phyloP scores from a whole-genome alignment of 2,329 filamentous ascomycete species.

The Coniochaeta sp. region DNA sequence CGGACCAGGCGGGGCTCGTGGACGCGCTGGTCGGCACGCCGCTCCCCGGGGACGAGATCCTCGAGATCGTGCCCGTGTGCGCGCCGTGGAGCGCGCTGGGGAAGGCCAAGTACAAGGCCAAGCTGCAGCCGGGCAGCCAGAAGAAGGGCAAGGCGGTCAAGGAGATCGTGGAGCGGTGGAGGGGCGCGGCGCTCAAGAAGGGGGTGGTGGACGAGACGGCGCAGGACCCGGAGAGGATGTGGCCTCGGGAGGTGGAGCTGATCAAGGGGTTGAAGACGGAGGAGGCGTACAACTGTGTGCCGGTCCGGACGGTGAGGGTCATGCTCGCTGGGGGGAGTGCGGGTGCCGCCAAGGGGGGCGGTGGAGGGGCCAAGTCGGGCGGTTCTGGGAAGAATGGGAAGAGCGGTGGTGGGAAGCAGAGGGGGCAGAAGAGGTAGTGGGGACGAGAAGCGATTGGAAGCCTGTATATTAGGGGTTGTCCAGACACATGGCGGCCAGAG shows the following conservation, averaged over 20 bases:
- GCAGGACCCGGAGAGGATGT: conserved; percentile 66
- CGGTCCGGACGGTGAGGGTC: conserved; percentile 72
- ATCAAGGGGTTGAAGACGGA: conserved; percentile 74
- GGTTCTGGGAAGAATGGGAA: conserved; percentile 19
- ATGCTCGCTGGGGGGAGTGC: conserved; percentile 59
- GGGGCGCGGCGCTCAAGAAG: conserved; percentile 52
- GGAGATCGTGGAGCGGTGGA: conserved; percentile 82
- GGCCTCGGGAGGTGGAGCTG: conserved; percentile 79
- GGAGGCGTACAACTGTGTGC: conserved; percentile 73
- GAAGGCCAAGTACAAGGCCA: conserved; percentile 86
- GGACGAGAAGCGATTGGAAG: not conserved
- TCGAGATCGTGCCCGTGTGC: conserved; percentile 58
- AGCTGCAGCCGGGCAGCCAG: conserved; percentile 79
- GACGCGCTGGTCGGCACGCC: conserved; percentile 73
- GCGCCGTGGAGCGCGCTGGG: conserved; percentile 57
- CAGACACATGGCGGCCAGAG: too few relatives aligned
- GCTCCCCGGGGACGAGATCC: conserved; percentile 72
- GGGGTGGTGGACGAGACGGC: conserved; percentile 53
- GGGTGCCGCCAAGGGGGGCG: conserved; percentile 33
- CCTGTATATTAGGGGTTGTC: not conserved
- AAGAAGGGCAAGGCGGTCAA: conserved; percentile 95
- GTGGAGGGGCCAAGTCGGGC: conserved; percentile 22
- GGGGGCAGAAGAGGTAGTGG: conserved; percentile 32
- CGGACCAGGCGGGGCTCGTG: conserved; percentile 46
- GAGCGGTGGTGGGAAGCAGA: conserved; percentile 27